Conservation (phyloP, 441 rosid genomes). For the Kokia cookei region DNA sequence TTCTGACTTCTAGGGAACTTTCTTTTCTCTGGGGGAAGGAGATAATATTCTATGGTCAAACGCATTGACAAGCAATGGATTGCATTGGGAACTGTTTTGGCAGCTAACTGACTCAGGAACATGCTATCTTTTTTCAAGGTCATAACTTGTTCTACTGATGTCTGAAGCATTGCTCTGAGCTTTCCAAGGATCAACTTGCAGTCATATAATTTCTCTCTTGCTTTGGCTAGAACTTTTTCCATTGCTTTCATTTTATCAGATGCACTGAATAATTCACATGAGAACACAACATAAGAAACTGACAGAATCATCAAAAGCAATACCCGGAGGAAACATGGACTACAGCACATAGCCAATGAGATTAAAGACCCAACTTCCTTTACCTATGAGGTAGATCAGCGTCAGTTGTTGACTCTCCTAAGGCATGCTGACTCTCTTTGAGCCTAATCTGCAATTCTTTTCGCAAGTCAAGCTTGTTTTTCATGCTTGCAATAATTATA, state of each 20-base stretch:
- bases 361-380: neutral
- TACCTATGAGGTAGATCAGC: slow-evolving; percentile 85
- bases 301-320: slow-evolving; percentile 11
- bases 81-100: slow-evolving; percentile 89
- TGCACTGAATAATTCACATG: slow-evolving; percentile 40
- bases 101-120: slow-evolving; percentile 94
- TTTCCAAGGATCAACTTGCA: slow-evolving; percentile 89
- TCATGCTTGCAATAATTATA: slow-evolving; percentile 64
- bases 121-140: slow-evolving; percentile 98
- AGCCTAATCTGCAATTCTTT: slow-evolving; percentile 69
- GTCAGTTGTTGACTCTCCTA: slow-evolving; percentile 73
- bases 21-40: slow-evolving; percentile 83
- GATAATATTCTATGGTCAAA: slow-evolving; percentile 84
- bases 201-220: slow-evolving; percentile 79
- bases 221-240: slow-evolving; percentile 85
- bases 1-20: slow-evolving; percentile 77
- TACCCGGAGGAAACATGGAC: slow-evolving; percentile 4
- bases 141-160: slow-evolving; percentile 96
- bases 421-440: slow-evolving; percentile 78
- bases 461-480: slow-evolving; percentile 55
- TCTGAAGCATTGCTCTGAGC: slow-evolving; percentile 97
- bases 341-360: neutral
- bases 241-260: slow-evolving; percentile 72
- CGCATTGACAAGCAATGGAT: slow-evolving; percentile 96
- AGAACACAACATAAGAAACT: slow-evolving; percentile 5